Conservation (phyloP, 805 yeast species). For the Lachancea sp. region DNA sequence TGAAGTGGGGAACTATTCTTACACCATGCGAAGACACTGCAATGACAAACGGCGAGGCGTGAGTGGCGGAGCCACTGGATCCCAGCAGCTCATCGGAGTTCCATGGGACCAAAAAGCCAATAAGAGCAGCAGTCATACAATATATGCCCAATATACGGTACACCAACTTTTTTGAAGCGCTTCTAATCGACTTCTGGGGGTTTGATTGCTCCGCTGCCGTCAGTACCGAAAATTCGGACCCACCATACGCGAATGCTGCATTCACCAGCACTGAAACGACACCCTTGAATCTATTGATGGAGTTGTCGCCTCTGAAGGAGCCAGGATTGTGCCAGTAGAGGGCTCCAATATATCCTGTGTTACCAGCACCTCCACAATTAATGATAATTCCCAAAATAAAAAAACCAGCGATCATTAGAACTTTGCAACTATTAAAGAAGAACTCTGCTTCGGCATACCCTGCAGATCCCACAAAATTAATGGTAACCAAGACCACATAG, state of each 20-base stretch:
- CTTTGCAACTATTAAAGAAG: conserved; percentile 58
- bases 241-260: conserved; percentile 57
- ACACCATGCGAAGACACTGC: conserved; percentile 56
- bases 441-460: conserved; percentile 62
- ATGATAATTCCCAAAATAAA: conserved; percentile 45
- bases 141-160: conserved; percentile 50
- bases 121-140: conserved; percentile 40
- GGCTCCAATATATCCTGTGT: conserved; percentile 44
- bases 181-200: conserved; percentile 51
- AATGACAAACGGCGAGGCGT: conserved; percentile 64
- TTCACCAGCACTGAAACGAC: conserved; percentile 46
- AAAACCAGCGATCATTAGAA: conserved; percentile 54
- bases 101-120: conserved; percentile 52
- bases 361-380: conserved; percentile 38
- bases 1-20: conserved; percentile 59
- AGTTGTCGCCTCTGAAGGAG: conserved; percentile 36
- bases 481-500: conserved; percentile 38
- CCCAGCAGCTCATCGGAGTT: conserved; percentile 41
- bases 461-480: conserved; percentile 47
- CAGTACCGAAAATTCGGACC: conserved; percentile 54
- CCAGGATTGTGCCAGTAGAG: conserved; percentile 51
- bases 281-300: conserved; percentile 48
- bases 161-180: conserved; percentile 49
- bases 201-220: conserved; percentile 54
- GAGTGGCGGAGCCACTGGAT: conserved; percentile 36